A percentile compares a stretch with the other conserved stretches of the same genome.
These are phyloP conservation scores for Scutellaria galericulata DNA, from an alignment of 257 asterid species.

Conservation along the genomic window DNA sequence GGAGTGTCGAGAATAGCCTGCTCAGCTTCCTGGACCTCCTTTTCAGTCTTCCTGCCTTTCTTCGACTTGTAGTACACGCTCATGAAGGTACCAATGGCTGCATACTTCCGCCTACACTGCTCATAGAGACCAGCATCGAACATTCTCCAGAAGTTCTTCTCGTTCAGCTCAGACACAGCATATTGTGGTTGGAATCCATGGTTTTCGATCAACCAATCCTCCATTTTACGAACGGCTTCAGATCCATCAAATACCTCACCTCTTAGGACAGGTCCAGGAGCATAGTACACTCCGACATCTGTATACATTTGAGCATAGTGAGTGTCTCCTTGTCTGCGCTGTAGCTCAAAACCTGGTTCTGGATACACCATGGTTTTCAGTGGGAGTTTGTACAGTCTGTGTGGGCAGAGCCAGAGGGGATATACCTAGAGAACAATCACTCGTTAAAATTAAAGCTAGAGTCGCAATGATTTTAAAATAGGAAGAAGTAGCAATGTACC, in stretches of 20 bases:
- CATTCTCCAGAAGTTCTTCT: constrained; percentile 98
- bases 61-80: constrained; percentile 89
- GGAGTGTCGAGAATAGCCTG: constrained; percentile 77
- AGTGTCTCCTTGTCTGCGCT: constrained; percentile 88
- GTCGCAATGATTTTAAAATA: not conserved
- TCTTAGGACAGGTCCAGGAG: constrained; percentile 92
- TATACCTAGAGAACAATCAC: constrained; percentile 67
- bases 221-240: constrained; percentile 77
- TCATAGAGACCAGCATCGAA: constrained; percentile 90
- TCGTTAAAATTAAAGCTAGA: constrained; percentile 23
- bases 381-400: constrained; percentile 81
- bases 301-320: constrained; percentile 89
- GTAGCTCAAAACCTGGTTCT: constrained; percentile 91
- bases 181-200: constrained; percentile 97
- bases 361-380: constrained; percentile 87
- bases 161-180: constrained; percentile 85
- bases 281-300: constrained; percentile 90
- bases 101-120: constrained; percentile 79
- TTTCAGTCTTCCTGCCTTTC: constrained; percentile 98
- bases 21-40: constrained; percentile 98
- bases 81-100: constrained; percentile 93
- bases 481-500: constrained; percentile 47
- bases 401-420: constrained; percentile 99
- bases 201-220: constrained; percentile 89
- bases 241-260: constrained; percentile 91